These are phyloP conservation scores for Candida sanyiensis DNA, from an alignment of 805 yeast species.

Conservation along the genomic window DNA sequence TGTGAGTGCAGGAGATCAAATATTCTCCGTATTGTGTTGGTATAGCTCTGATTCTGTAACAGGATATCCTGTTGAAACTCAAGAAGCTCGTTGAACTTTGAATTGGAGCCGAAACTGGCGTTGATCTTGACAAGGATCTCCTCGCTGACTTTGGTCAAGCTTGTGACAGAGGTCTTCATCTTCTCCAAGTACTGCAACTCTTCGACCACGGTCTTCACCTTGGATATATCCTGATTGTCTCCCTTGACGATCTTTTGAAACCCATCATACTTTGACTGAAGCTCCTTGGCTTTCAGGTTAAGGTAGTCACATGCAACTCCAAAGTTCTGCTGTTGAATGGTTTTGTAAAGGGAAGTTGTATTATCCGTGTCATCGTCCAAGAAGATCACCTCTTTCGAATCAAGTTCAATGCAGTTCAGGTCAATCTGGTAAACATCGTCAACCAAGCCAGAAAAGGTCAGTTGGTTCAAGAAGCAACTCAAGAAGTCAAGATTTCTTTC, in stretches of 20 bases:
- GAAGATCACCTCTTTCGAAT: constrained; percentile 20
- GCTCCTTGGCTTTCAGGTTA: constrained; percentile 60
- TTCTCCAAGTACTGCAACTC: constrained; percentile 61
- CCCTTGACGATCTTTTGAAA: constrained; percentile 36
- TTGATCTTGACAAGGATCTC: constrained; percentile 43
- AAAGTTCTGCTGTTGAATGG: constrained; percentile 64
- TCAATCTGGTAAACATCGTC: constrained; percentile 62
- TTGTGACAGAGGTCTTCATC: constrained; percentile 60
- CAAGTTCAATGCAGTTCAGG: constrained; percentile 30
- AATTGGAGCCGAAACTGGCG: constrained; percentile 9
- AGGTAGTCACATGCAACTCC: constrained; percentile 71
- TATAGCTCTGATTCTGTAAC: constrained; percentile 42
- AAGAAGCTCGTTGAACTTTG: constrained; percentile 25
- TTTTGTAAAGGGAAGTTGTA: constrained; percentile 37
- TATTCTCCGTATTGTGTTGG: constrained; percentile 31
- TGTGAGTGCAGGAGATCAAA: constrained; percentile 43
- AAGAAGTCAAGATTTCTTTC: constrained; percentile 75
- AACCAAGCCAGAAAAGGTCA: constrained; percentile 76
- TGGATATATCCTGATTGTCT: constrained; percentile 19
- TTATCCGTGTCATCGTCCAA: constrained; percentile 18
- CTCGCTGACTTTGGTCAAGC: constrained; percentile 74
- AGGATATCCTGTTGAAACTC: constrained; percentile 69
- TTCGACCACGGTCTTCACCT: constrained; percentile 67
- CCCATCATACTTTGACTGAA: constrained; percentile 64
- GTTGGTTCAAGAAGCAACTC: constrained; percentile 66